Base-by-base conservation (phyloP, 2,329 filamentous ascomycete species). In the Grosmannia huntii region DNA sequence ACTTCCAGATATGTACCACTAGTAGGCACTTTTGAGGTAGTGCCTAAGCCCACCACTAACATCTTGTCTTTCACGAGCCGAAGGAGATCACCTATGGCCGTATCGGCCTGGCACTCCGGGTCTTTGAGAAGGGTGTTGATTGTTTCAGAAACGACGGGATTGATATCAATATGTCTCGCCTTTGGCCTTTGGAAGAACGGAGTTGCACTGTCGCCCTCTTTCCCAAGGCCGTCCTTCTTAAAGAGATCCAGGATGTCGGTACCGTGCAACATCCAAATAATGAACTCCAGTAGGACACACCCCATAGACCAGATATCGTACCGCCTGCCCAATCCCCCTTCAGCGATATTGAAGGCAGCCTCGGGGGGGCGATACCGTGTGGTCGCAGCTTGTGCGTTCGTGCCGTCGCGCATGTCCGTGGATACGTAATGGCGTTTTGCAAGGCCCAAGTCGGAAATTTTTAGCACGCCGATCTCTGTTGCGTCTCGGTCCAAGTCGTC, bases 281-380 rank as follows among this genome's bases (percentile, higher is more conserved):
- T 23, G 1, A 65, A 65, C 54, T 70, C 68, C 0, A 70, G 58
- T 0, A 63, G 62, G 7, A 70, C 64, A 28, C 67, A 69, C 0
- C 68, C 68, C 53, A 70, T 62, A 0, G 67, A 68, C 68, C 68
- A 70, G 4, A 65, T 61, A 7, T 70, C 68, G 14, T 68, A 70
- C 14, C 46, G 55, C 21, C 55, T 33, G 31, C 7, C 27, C 19
- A 16, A 55, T 27, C 23, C 25, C 2, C 23, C 12, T 2, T n/a
- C 4, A 3, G 11, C 25, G 12, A 19, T n/a, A 4, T 9, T 1
- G 19, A 7, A 44, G 38, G 19, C 38, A 19, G 19, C 38, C 48
- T 50, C 48, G 12, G 48, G 48, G 25, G 48, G 23, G 11, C 14
- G 25, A 25, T 50, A 50, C 14, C 48, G 48, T 5, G 23, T 16